phyloP scores from a whole-genome alignment of 2,329 filamentous ascomycete genomes.

The Alternaria viburni region DNA sequence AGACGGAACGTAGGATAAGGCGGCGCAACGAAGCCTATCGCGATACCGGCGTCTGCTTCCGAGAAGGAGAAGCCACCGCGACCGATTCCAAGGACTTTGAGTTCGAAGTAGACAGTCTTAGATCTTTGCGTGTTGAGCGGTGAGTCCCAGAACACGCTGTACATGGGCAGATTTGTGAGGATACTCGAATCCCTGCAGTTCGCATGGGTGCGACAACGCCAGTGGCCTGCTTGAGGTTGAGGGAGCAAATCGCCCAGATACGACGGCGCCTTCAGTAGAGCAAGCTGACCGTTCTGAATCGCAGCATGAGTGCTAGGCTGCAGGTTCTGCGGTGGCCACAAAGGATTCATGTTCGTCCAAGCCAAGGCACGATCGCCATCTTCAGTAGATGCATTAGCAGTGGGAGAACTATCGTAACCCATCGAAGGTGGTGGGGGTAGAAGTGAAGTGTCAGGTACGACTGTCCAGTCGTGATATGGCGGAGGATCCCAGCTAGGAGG shows the following conservation, averaged over 20 bases:
- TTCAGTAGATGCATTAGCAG: constrained; percentile 71
- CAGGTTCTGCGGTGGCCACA: constrained; percentile 62
- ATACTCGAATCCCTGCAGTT: constrained; percentile 66
- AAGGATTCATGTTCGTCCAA: constrained; percentile 69
- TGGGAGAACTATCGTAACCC: constrained; percentile 68
- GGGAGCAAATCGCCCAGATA: constrained; percentile 50
- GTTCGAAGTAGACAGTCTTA: constrained; percentile 75
- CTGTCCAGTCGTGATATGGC: constrained; percentile 73
- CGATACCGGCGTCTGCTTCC: constrained; percentile 62
- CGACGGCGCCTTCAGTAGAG: constrained; percentile 39
- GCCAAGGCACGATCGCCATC: constrained; percentile 68
- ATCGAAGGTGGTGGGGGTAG: constrained; percentile 76
- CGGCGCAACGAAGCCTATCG: constrained; percentile 72
- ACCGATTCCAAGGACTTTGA: constrained; percentile 61
- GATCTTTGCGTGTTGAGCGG: constrained; percentile 60
- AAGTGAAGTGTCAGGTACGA: constrained; percentile 74
- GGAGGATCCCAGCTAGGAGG: constrained; percentile 54
- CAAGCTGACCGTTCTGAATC: constrained; percentile 60
- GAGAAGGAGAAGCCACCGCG: constrained; percentile 30
- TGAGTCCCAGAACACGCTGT: constrained; percentile 65
- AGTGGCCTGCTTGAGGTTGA: constrained; percentile 53
- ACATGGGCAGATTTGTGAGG: constrained; percentile 72
- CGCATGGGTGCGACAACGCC: constrained; percentile 53
- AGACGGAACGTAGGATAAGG: constrained; percentile 80
- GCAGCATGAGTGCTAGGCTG: constrained; percentile 56